Evolutionary conservation across 306 rosid genomes (phyloP), one percentile per base, ranked within the genome.

Genomic region (Vigna hirtella): DNA sequence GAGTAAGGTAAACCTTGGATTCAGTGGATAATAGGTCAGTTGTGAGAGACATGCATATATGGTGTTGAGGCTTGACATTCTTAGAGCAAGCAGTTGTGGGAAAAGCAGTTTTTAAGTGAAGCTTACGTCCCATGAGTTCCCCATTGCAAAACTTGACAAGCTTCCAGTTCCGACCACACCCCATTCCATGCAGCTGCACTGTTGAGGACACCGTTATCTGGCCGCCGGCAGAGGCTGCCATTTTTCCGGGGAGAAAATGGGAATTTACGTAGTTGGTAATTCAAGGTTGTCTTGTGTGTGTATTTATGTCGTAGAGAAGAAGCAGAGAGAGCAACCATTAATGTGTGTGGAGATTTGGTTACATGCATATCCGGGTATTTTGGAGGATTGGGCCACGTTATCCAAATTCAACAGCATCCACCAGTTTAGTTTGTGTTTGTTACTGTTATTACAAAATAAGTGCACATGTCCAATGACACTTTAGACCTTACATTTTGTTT

Each of bases 371-470:
- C 66, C 26, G 48, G 26, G 40, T 56, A 30, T 66, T 72, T 59
- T 59, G 70, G 47, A 58, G 30, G 74, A 81, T 73, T 58, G 78
- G 61, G 76, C 86, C 84, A 85, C 79, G 82, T 69, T 85, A 82
- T 82, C 88, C 81, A 82, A 10, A 70, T 81, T 49, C 77, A 85
- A 48, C 52, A 62, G 70, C 49, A 51, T 82, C 88, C 86, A 82
- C 86, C 79, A 74, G n/a, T 74, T 85, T 70, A 5, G 53, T 65
- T 51, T 64, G 15, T 49, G 50, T 22, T 55, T 36, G 17, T 22
- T 30, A 30, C 32, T 59, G 7, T 12, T 55, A 38, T 11, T 32
- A 18, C 26, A 26, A 67, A 16, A 49, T 13, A 56, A 28, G 28
- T 20, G 5, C 17, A 7, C 20, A 5, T 66, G 67, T 43, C 57